Evolutionary conservation across 2,329 filamentous ascomycete genomes (phyloP).

Genomic region (Colletotrichum spaethianum): DNA sequence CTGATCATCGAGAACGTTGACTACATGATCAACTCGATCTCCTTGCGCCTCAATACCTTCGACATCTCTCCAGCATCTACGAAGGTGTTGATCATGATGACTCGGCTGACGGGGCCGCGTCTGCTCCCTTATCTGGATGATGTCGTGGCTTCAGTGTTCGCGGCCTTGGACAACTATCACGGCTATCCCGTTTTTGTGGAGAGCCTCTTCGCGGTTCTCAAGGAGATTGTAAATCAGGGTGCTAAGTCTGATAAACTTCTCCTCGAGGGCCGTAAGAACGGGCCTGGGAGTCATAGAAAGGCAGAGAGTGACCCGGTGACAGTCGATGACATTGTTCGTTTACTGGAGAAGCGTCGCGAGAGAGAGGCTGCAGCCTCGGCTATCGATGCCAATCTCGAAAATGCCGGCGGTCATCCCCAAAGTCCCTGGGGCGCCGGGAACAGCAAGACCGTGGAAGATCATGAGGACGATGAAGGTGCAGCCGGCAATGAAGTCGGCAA

Average conservation of each 20-base stretch:
- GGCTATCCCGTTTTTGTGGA: conserved; percentile 92
- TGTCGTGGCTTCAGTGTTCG: conserved; percentile 90
- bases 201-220: conserved; percentile 85
- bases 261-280: conserved; percentile 56
- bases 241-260: conserved; percentile 70
- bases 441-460: conserved; percentile 36
- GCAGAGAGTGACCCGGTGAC: conserved; percentile 48
- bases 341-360: conserved; percentile 61
- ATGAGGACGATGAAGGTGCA: conserved; percentile 45
- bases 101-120: conserved; percentile 84
- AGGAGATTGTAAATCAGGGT: conserved; percentile 87
- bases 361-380: conserved; percentile 50
- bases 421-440: conserved; percentile 49
- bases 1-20: conserved; percentile 93
- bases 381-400: conserved; percentile 53
- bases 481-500: conserved; percentile 32
- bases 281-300: conserved; percentile 60
- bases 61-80: conserved; percentile 93
- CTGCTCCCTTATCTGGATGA: conserved; percentile 93
- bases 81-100: conserved; percentile 94
- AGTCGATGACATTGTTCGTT: conserved; percentile 63
- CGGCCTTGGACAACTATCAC: conserved; percentile 93
- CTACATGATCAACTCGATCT: conserved; percentile 95
- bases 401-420: conserved; percentile 50
- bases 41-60: conserved; percentile 89